phyloP scores from a whole-genome alignment of 139 green algal genomes.

The Picochlorum sp. region DNA sequence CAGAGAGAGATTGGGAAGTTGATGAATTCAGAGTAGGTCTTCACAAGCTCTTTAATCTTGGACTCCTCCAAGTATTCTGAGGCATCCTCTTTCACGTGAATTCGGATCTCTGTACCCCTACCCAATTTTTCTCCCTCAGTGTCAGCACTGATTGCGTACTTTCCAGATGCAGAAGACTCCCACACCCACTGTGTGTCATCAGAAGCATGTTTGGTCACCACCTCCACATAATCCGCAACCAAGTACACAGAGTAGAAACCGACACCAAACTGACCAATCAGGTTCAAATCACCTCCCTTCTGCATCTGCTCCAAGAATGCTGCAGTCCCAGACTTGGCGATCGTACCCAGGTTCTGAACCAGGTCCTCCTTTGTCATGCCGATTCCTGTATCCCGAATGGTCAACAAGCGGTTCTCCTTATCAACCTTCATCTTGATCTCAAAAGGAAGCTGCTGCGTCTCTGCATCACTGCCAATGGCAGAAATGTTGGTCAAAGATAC shows the following conservation, averaged over 20 bases:
- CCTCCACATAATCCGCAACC: conserved; percentile 92
- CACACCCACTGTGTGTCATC: conserved; percentile 90
- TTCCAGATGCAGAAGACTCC: conserved; percentile 75
- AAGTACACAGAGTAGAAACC: conserved; percentile 99
- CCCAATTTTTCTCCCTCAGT: conserved; percentile 67
- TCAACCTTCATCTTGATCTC: conserved; percentile 66
- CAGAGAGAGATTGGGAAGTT: conserved; percentile 93
- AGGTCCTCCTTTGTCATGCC: conserved; percentile 97
- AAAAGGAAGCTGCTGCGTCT: conserved; percentile 55
- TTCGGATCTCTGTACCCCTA: conserved; percentile 83
- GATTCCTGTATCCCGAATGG: conserved; percentile 83
- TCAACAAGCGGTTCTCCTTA: conserved; percentile 66
- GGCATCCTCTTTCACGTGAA: conserved; percentile 81
- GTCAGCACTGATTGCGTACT: conserved; percentile 78
- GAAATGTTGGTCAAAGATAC: conserved; percentile 79
- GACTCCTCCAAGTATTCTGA: conserved; percentile 63
- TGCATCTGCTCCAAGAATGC: conserved; percentile 95
- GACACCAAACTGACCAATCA: conserved; percentile 99
- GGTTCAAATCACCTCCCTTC: conserved; percentile 83
- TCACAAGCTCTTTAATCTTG: conserved; percentile 71
- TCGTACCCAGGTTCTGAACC: conserved; percentile 95
- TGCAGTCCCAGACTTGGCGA: conserved; percentile 94
- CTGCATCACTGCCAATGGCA: conserved; percentile 48
- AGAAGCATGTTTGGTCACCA: conserved; percentile 83
- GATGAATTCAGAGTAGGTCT: conserved; percentile 91